Conservation (phyloP, 805 yeast species). For the Spathaspora passalidarum region DNA sequence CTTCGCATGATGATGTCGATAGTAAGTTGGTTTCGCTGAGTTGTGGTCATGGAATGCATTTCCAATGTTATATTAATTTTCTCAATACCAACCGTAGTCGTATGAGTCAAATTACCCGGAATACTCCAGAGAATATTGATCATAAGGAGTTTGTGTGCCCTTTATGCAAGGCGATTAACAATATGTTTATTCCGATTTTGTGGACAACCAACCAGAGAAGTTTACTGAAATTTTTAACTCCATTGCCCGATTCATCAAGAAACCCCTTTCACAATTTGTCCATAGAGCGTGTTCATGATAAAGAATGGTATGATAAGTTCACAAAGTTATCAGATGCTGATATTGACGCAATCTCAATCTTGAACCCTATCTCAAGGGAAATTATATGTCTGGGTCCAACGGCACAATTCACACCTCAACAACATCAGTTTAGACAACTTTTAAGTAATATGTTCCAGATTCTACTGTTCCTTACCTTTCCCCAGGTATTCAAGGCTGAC, state of each 20-base stretch:
- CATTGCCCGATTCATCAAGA: background rate
- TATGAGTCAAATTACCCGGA: conserved; percentile 73
- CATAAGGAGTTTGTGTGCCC: conserved; percentile 84
- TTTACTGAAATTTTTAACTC: conserved; percentile 19
- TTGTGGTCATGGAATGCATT: conserved; percentile 95
- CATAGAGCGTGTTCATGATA: conserved; percentile 13
- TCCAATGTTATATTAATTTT: conserved; percentile 67
- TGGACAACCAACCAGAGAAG: conserved; percentile 49
- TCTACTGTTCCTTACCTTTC: conserved; percentile 34
- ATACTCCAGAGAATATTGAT: conserved; percentile 70
- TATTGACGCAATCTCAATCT: conserved; percentile 19
- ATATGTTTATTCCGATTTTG: conserved; percentile 75
- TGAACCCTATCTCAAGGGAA: conserved; percentile 26
- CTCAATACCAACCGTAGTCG: conserved; percentile 52
- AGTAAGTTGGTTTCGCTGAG: conserved; percentile 57
- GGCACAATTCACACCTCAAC: conserved; percentile 9
- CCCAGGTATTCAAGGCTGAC: conserved; percentile 34
- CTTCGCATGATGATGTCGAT: conserved; percentile 35
- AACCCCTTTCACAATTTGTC: conserved; percentile 13
- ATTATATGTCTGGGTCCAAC: conserved; percentile 19
- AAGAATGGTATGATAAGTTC: conserved; percentile 26
- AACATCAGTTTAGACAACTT: conserved; percentile 24
- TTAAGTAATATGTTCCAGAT: conserved; percentile 35
- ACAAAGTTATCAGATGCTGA: conserved; percentile 17
- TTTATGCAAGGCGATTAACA: conserved; percentile 81